Percentiles rank a stretch among this genome's conserved stretches.
Evolutionary conservation across 1,139 yeast genomes (phyloP).

Genomic region (Magnusiomyces magnusii): DNA sequence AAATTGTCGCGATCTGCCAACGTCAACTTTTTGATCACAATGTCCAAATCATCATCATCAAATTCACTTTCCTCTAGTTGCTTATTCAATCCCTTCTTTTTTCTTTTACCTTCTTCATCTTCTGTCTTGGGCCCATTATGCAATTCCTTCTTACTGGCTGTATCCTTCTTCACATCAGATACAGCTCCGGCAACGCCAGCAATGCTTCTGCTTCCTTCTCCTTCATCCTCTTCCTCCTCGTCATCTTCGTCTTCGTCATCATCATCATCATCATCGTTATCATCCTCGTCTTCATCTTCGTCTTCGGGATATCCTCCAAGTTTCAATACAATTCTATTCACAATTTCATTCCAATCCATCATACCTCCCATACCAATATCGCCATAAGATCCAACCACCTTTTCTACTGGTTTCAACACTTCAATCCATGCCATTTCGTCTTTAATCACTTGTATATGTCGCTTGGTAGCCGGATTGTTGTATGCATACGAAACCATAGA

Average conservation of each 20-base stretch:
- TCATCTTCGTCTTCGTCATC: conserved; percentile 41
- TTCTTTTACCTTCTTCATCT: neutral
- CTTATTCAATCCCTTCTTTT: conserved; percentile 3
- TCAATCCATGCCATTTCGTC: conserved; percentile 94
- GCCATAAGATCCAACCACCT: conserved; percentile 87
- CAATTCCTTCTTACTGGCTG: neutral
- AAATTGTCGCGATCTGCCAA: conserved; percentile 17
- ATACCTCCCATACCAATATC: conserved; percentile 97
- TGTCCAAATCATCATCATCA: conserved; percentile 18
- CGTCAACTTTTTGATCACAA: conserved; percentile 17
- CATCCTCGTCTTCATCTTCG: conserved; percentile 68
- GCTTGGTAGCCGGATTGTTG: conserved; percentile 76
- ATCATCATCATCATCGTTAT: conserved; percentile 47
- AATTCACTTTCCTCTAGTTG: conserved; percentile 12
- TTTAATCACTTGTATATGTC: conserved; percentile 63
- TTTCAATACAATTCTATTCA: conserved; percentile 71
- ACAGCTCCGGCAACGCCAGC: too few species aligned
- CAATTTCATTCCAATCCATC: conserved; percentile 95
- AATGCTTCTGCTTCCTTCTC: conserved; percentile 29
- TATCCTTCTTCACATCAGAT: too few species aligned
- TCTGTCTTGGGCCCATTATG: conserved; percentile 9
- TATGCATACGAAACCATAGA: conserved; percentile 92
- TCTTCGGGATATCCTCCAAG: conserved; percentile 90
- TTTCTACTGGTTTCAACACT: conserved; percentile 82
- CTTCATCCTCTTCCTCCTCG: conserved; percentile 34